Base-by-base conservation (phyloP, 768 basidiomycete species). In the Serendipita sp. region DNA sequence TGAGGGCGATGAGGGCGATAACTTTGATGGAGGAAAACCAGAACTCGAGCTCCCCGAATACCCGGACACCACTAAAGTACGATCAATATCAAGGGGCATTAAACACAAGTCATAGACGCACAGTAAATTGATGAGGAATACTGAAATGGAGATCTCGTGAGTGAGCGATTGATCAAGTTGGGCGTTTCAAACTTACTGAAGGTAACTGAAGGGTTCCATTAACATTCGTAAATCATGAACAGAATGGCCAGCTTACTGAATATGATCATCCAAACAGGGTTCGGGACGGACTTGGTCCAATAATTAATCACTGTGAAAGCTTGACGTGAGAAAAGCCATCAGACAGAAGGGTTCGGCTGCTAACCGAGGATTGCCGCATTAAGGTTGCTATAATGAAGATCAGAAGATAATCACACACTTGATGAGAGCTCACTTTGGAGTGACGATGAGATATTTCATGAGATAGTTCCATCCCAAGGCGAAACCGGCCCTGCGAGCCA, bases 31-130 rank as follows among this genome's bases (percentile, higher is more conserved):
- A 3, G 65, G 48, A 47, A 64, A 72, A 66, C 67, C 84, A 86
- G 73, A 86, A 86, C 70, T 86, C 84, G n/a, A 86, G 74, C 70
- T 88, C 85, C 63, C 85, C 84, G 65, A 86, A 87, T 3, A 85
- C 78, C 1, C 81, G 79, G 24, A 87, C 80, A 47, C 84, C 84
- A 46, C 56, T 60, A n/a, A 11, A 32, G 72, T 13, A 76, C 73
- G 30, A 77, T 66, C 71, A 89, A 78, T 73, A 89, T 88, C 71
- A 89, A 77, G 63, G 11, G 3, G 64, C 53, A 45, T 51, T 70
- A 64, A 65, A 84, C 86, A 73, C 85, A 86, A 86, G 3, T 84
- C 78, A 1, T 81, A 79, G 18, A 87, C 80, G 48, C 84, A 84
- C 48, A 86, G 75, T 13, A 85, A 71, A 71, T 86, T 86, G 67